Evolutionary conservation across 768 basidiomycete genomes (phyloP).

Genomic region (Tulasnella sp.): DNA sequence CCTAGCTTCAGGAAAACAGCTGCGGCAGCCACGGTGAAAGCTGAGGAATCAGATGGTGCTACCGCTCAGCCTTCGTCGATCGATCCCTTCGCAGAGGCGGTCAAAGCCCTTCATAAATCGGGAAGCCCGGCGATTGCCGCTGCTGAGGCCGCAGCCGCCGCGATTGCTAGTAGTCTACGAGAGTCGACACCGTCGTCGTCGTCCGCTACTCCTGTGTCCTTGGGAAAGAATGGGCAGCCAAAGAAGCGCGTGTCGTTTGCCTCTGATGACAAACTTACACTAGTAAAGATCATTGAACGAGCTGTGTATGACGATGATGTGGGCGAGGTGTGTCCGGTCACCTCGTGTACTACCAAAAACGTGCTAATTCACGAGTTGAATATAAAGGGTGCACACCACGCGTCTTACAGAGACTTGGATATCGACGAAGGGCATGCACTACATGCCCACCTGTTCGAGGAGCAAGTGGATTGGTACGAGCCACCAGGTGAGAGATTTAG

Average conservation of each 20-base stretch:
- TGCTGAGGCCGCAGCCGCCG: constrained; percentile 38
- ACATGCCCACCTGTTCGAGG: constrained; percentile 75
- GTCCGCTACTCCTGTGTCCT: constrained; percentile 8
- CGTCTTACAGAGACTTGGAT: constrained; percentile 65
- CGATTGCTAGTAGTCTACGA: constrained; percentile 4
- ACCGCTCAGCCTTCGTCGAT: constrained; percentile 64
- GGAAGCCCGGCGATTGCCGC: constrained; percentile 60
- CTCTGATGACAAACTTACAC: constrained; percentile 66
- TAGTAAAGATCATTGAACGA: constrained; percentile 74
- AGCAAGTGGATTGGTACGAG: constrained; percentile 81
- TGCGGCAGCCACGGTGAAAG: constrained; percentile 42
- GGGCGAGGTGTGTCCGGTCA: constrained; percentile 64
- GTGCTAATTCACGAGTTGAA: constrained; percentile 15
- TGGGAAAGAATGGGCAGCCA: constrained; percentile 45
- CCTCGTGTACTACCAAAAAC: constrained; percentile 32
- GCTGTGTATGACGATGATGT: constrained; percentile 88
- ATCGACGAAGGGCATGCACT: constrained; percentile 82
- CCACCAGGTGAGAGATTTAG: constrained; percentile 63
- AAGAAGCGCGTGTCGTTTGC: constrained; percentile 80
- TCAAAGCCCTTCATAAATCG: constrained; percentile 69
- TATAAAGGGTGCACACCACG: constrained; percentile 62
- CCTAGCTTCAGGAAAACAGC: constrained; percentile 77
- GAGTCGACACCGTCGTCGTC: constrained; percentile 24
- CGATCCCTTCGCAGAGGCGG: constrained; percentile 78
- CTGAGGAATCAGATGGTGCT: constrained; percentile 55